A percentile compares a stretch with the other conserved stretches of the same genome.
phyloP scores from a whole-genome alignment of 1,284 basidiomycete genomes.

The Moniliophthora roreri region DNA sequence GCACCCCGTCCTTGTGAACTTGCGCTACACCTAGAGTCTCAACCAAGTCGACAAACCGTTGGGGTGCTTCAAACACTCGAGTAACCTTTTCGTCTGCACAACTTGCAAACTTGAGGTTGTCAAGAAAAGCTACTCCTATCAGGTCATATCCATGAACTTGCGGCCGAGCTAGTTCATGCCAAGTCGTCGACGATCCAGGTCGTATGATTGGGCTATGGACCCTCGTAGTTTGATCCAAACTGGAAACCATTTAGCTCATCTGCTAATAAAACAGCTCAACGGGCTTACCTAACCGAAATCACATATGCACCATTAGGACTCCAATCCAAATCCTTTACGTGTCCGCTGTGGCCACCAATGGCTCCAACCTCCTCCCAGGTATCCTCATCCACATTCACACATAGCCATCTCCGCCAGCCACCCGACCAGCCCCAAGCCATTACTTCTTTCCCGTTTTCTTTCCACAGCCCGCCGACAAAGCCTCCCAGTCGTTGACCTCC shows the following conservation, averaged over 20 bases:
- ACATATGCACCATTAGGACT: slow-evolving; percentile 83
- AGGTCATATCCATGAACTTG: slow-evolving; percentile 96
- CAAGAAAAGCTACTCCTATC: slow-evolving; percentile 77
- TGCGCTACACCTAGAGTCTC: slow-evolving; percentile 49
- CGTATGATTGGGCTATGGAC: slow-evolving; percentile 64
- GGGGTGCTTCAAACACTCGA: slow-evolving; percentile 87
- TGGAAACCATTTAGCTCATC: slow-evolving; percentile 27
- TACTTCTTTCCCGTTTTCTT: slow-evolving; percentile 54
- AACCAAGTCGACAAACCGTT: slow-evolving; percentile 68
- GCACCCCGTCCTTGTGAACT: slow-evolving; percentile 48
- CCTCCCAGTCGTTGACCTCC: slow-evolving; percentile 87
- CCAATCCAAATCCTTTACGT: slow-evolving; percentile 82
- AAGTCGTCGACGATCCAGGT: slow-evolving; percentile 35
- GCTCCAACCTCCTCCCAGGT: slow-evolving; percentile 79
- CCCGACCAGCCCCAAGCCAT: slow-evolving; percentile 92
- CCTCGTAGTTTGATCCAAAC: slow-evolving; percentile 87
- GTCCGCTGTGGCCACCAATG: slow-evolving; percentile 77
- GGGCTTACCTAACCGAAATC: slow-evolving; percentile 73
- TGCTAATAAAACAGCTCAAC: background rate
- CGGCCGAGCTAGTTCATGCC: slow-evolving; percentile 89
- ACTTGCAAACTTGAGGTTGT: slow-evolving; percentile 77
- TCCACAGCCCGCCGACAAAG: slow-evolving; percentile 89
- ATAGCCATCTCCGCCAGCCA: slow-evolving; percentile 84
- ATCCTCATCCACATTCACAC: slow-evolving; percentile 32
- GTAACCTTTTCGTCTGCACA: slow-evolving; percentile 93